Conservation (phyloP, 2,329 filamentous ascomycete genomes). For the Pestalotiopsis sp. region DNA sequence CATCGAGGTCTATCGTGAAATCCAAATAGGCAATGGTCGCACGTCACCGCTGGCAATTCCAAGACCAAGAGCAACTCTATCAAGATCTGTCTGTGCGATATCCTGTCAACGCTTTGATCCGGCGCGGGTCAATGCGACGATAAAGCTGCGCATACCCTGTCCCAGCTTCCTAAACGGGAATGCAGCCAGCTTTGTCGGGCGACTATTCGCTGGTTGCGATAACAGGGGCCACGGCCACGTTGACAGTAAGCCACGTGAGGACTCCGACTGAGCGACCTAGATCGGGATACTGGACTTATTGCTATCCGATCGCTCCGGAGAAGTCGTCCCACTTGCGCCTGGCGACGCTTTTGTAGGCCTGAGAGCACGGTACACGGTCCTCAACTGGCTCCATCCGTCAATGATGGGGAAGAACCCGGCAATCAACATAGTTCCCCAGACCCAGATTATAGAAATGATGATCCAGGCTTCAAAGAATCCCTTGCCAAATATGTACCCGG, state of each 20-base stretch:
- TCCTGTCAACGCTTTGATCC: slow-evolving; percentile 1
- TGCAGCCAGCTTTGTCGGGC: background rate
- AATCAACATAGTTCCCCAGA: slow-evolving; percentile 53
- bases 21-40: background rate
- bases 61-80: background rate
- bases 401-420: slow-evolving; percentile 52
- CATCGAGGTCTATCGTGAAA: background rate
- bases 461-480: slow-evolving; percentile 54
- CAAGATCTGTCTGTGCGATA: background rate
- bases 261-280: background rate
- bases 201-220: background rate
- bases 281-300: background rate
- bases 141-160: background rate
- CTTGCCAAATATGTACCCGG: slow-evolving; percentile 50
- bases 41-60: background rate
- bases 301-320: background rate
- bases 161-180: background rate
- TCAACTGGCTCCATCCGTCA: slow-evolving; percentile 43
- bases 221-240: background rate
- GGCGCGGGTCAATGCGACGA: background rate
- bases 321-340: background rate
- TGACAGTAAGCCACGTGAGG: background rate
- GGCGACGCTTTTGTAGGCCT: background rate
- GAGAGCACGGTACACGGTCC: slow-evolving; percentile 26
- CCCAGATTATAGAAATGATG: slow-evolving; percentile 53